Evolutionary conservation across 345 rosid genomes (phyloP).

Genomic region (Xanthoceras sorbifolium): DNA sequence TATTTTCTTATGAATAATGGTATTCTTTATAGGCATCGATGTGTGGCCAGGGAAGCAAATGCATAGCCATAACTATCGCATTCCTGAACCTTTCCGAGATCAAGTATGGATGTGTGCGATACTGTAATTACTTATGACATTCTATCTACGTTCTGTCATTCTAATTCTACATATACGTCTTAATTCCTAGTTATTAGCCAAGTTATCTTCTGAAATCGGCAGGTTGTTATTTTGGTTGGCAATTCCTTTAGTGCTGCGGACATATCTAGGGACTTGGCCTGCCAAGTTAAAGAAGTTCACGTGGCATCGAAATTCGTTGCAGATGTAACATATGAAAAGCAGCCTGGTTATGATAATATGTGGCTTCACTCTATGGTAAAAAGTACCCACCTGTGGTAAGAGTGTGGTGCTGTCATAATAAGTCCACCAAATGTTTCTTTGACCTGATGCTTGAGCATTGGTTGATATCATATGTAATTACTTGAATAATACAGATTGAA

Average conservation of each 20-base stretch:
- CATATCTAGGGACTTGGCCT: slow-evolving; percentile 67
- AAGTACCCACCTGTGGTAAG: not conserved
- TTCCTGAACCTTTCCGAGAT: slow-evolving; percentile 61
- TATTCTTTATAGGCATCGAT: slow-evolving; percentile 48
- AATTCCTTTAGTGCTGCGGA: slow-evolving; percentile 70
- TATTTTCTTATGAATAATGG: not conserved
- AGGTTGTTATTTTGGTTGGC: slow-evolving; percentile 79
- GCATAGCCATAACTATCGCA: slow-evolving; percentile 84
- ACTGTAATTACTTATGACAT: not conserved
- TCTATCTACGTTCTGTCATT: not conserved
- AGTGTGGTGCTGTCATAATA: not conserved
- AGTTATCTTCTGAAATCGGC: slow-evolving; percentile 8
- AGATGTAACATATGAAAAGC: slow-evolving; percentile 44
- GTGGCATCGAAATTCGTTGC: slow-evolving; percentile 57
- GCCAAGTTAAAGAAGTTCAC: slow-evolving; percentile 81
- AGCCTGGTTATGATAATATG: slow-evolving; percentile 47
- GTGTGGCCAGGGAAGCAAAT: slow-evolving; percentile 90
- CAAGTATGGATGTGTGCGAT: slow-evolving; percentile 35
- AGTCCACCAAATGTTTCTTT: not conserved
- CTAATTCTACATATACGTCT: not conserved
- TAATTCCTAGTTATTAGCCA: no score
- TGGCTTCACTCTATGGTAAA: slow-evolving; percentile 90
- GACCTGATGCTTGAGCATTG: slow-evolving; percentile 12
- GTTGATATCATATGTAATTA: slow-evolving; percentile 21
- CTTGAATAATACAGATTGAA: slow-evolving; percentile 54